phyloP scores from a whole-genome alignment of 108 stramenopile species.

The Parietichytrium sp. region DNA sequence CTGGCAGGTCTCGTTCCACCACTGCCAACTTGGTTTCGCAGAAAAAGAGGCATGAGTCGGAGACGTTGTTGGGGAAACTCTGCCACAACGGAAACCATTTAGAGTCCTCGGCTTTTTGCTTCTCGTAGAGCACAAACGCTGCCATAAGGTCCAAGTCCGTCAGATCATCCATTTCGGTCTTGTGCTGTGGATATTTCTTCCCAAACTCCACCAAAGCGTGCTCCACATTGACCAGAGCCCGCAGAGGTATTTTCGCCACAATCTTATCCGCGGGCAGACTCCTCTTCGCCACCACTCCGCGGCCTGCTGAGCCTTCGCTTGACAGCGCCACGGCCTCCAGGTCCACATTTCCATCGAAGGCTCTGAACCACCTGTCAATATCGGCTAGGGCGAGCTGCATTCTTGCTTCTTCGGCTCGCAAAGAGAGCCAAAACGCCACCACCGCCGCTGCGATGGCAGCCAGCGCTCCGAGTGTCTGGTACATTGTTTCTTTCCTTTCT shows the following conservation, averaged over 20 bases:
- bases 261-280: neutral
- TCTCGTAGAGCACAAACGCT: constrained; percentile 7
- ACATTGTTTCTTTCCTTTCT: too few relatives aligned
- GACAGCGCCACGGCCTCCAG: too few relatives aligned
- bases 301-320: too few relatives aligned
- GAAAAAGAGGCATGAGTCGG: neutral
- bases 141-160: constrained; percentile 17
- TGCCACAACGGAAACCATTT: neutral
- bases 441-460: too few relatives aligned
- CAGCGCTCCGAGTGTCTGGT: too few relatives aligned
- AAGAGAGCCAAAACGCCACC: too few relatives aligned
- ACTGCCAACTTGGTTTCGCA: neutral
- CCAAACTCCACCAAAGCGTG: neutral
- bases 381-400: too few relatives aligned
- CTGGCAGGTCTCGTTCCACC: neutral
- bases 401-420: too few relatives aligned
- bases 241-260: neutral
- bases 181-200: too few relatives aligned
- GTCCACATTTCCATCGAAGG: too few relatives aligned
- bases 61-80: neutral
- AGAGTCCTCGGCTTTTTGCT: neutral
- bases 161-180: neutral
- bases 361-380: too few relatives aligned
- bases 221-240: neutral
- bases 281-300: neutral